Base-by-base conservation (phyloP, 2,329 filamentous ascomycete species). In the Stagonosporopsis rhizophila region DNA sequence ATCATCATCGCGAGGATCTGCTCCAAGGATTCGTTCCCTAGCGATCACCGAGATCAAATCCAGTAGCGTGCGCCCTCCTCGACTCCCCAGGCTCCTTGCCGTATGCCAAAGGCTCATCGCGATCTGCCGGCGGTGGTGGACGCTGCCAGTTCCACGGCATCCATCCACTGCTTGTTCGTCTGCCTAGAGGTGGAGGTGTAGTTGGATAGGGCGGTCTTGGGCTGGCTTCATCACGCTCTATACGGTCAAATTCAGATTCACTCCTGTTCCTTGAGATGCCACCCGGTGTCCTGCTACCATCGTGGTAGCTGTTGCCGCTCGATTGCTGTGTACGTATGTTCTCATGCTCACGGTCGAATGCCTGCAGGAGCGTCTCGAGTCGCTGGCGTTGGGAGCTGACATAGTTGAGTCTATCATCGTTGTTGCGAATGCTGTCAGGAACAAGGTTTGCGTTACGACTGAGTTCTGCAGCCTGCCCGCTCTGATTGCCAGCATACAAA, bases 171-270 rank as follows among this genome's bases (percentile, higher is more conserved):
- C 74, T 74, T 20, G 68, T 66, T 41, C 67, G 60, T 47, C 74
- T 67, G 40, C 66, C 64, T 7, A 72, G 55, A 6, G 66, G 58
- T 9, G 72, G 72, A 17, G 73, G 73, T 9, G 73, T 75, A 20
- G 65, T 59, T 5, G 73, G 73, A 57, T 74, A 75, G 6, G 72
- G 71, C 11, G 72, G 79, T 66, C 80, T 28, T 79, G 81, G 67
- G 20, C 52, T 53, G 34, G 79, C 83, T 70, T 93, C 89, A 30
- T 88, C 75, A 27, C 71, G 87, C 60, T 95, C 90, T 64, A 96
- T 91, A 73, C 91, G 90, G 70, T 96, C 92, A 70, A 97, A 97
- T 66, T 96, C 94, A 19, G 85, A 86, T 72, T 96, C 92, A 74
- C 91, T 96, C 61, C 87, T 87, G 70, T 90, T 94, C 79, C 94